Conservation (phyloP, 1,284 basidiomycete species). For the Wallemia hederae region DNA sequence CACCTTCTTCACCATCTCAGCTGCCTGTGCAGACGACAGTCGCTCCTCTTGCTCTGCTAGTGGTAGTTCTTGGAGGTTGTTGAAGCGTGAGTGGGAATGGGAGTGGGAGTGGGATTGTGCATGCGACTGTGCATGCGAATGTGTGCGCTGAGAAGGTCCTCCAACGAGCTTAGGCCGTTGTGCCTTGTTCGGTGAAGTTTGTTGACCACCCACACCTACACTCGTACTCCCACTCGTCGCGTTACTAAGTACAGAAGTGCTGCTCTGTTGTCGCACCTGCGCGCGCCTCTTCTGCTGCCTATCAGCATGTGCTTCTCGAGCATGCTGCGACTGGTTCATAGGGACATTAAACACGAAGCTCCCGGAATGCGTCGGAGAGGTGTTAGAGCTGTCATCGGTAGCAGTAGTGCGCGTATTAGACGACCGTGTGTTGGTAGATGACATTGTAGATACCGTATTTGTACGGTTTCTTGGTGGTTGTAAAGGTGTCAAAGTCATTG, state of each 20-base stretch:
- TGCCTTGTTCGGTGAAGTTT: no score
- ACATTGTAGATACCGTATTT: not conserved
- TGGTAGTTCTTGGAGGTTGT: not conserved
- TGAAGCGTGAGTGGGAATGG: not conserved
- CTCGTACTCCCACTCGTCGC: no score
- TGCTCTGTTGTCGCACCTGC: not conserved
- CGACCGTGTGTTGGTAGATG: not conserved
- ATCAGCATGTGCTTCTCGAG: not conserved
- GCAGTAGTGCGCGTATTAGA: not conserved
- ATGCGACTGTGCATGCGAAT: no score
- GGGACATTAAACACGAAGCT: not conserved
- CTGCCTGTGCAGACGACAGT: not conserved
- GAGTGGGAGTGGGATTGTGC: no score
- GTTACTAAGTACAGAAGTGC: no score
- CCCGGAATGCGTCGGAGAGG: not conserved
- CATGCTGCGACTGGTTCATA: not conserved
- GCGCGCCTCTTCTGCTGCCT: not conserved
- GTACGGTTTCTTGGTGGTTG: not conserved
- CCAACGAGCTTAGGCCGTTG: no score
- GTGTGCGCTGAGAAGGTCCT: no score
- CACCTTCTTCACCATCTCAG: not conserved
- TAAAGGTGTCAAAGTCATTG: not conserved
- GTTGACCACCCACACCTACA: no score
- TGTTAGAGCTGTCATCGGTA: not conserved
- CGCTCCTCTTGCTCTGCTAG: not conserved